Base-by-base conservation (phyloP, 2,329 filamentous ascomycete species). In the Sclerotiophoma versabilis region DNA sequence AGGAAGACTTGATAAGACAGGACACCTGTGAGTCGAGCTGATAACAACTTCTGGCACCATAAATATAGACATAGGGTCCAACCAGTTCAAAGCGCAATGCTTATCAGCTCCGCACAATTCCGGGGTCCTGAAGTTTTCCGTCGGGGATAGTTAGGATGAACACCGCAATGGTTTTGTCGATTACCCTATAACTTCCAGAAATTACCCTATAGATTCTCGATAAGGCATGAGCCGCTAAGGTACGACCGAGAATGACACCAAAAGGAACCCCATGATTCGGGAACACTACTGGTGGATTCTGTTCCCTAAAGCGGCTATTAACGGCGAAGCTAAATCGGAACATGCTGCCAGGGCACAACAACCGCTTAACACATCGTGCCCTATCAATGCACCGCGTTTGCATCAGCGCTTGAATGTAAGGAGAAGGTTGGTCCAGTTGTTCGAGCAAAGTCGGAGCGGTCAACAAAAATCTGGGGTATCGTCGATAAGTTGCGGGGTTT, bases 141-240 rank as follows among this genome's bases (percentile, higher is more conserved):
- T 54, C 51, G 51, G 51, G 45, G 45, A 54, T 54, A 54, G 45
- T 49, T 49, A 17, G 47, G 43, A 5, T 36, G 41, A 30, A 49
- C 19, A 49, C 57, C 54, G 50, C 58, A 51, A 62, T 61, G 56
- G 23, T 48, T 55, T 61, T 66, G 65, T 68, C 58, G 50, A 70
- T 73, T 73, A 73, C 70, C 70, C 69, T 70, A 72, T 73, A 72
- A 62, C 52, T 59, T 59, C 50, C 43, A 46, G 14, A 29, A 59
- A 69, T 73, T 72, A 72, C 68, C 69, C 69, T 65, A 71, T 71
- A 71, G 54, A 55, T 65, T 63, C 57, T 62, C 64, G 64, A 69
- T 70, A 69, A 66, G 64, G 58, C 37, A 48, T 50, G 58, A 58
- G 49, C 60, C 55, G 49, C 44, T 49, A 49, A 57, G 51, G 46